Conservation (phyloP, 192 early-diverging fungal genomes). For the Coemansia pectinata region DNA sequence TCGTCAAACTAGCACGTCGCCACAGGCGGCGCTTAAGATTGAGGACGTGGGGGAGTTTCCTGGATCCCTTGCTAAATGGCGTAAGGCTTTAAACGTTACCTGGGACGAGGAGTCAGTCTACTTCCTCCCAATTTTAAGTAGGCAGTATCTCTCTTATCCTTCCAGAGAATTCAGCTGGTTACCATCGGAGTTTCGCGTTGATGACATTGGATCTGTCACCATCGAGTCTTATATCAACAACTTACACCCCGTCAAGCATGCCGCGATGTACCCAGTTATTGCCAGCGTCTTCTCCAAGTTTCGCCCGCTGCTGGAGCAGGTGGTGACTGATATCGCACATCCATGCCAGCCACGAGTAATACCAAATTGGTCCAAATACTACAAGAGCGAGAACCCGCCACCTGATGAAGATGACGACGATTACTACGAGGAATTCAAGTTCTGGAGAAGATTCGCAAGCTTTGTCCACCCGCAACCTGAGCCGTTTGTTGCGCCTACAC, state of each 20-base stretch:
- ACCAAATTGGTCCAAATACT: background rate
- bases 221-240: slow-evolving; percentile 76
- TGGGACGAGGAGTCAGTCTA: background rate
- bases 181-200: slow-evolving; percentile 63
- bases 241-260: slow-evolving; percentile 58
- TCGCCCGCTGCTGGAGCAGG: slow-evolving; percentile 65
- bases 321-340: slow-evolving; percentile 41
- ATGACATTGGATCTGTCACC: slow-evolving; percentile 42
- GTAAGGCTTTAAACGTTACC: background rate
- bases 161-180: slow-evolving; percentile 57
- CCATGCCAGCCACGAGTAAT: background rate
- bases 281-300: slow-evolving; percentile 54
- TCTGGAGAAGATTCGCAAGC: background rate
- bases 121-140: background rate
- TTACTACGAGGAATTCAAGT: background rate
- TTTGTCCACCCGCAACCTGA: slow-evolving; percentile 38
- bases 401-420: background rate
- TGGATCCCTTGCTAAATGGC: slow-evolving; percentile 15
- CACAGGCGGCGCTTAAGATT: slow-evolving; percentile 14
- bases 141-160: background rate
- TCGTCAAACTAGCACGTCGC: slow-evolving; percentile 14
- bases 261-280: slow-evolving; percentile 57
- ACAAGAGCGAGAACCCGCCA: background rate
- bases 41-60: slow-evolving; percentile 25
- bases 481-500: slow-evolving; percentile 30